Evolutionary conservation across 306 rosid species (phyloP).

Genomic region (Dalbergia cochinchinensis): DNA sequence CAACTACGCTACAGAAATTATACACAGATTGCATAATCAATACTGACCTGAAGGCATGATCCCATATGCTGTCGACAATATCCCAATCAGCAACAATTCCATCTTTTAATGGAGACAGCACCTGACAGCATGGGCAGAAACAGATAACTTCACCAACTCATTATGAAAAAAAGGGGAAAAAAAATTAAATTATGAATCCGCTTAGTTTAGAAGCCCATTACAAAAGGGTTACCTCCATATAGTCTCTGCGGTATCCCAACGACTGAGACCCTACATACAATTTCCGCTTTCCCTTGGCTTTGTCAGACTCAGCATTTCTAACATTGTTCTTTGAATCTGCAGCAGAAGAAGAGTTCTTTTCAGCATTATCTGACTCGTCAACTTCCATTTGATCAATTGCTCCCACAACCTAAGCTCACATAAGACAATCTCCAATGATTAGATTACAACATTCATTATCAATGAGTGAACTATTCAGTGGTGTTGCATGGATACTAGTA

Average conservation of each 20-base stretch:
- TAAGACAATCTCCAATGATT: conserved; percentile 11
- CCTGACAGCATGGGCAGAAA: conserved; percentile 59
- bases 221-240: conserved; percentile 79
- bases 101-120: conserved; percentile 83
- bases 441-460: conserved; percentile 13
- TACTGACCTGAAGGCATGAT: conserved; percentile 89
- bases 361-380: conserved; percentile 74
- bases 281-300: conserved; percentile 81
- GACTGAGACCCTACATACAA: conserved; percentile 91
- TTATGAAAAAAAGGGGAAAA: background rate
- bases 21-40: conserved; percentile 31
- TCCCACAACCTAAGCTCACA: conserved; percentile 80
- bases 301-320: conserved; percentile 72
- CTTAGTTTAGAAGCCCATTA: conserved; percentile 13
- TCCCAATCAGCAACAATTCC: conserved; percentile 98
- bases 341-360: conserved; percentile 71
- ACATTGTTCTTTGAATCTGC: conserved; percentile 63
- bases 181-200: background rate
- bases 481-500: too few relatives aligned
- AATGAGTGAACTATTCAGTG: background rate
- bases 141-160: background rate
- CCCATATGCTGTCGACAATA: conserved; percentile 96
- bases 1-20: background rate
- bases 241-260: conserved; percentile 89
- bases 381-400: conserved; percentile 93